phyloP scores from a whole-genome alignment of 768 basidiomycete species.

The Boletus subcaerulescens region DNA sequence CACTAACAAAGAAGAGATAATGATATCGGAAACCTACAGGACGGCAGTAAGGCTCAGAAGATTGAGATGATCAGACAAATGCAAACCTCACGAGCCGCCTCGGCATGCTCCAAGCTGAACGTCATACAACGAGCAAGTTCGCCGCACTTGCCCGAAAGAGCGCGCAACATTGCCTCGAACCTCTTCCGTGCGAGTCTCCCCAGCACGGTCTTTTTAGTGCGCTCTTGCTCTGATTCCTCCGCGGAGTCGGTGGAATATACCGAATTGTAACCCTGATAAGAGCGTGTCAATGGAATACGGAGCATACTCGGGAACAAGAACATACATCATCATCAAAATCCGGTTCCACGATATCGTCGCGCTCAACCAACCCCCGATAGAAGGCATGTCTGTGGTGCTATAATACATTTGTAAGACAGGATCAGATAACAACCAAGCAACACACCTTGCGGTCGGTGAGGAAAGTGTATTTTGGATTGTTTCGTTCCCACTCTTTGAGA shows the following conservation, averaged over 20 bases:
- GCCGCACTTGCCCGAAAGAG: constrained; percentile 79
- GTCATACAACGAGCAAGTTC: constrained; percentile 95
- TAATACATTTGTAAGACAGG: constrained; percentile 1
- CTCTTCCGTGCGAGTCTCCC: constrained; percentile 77
- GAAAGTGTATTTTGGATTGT: constrained; percentile 83
- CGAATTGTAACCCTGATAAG: constrained; percentile 74
- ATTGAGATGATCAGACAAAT: background rate
- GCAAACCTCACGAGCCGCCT: constrained; percentile 87
- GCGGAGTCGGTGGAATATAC: constrained; percentile 91
- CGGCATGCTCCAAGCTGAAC: constrained; percentile 95
- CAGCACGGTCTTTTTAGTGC: constrained; percentile 68
- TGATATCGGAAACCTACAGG: constrained; percentile 80
- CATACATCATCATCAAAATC: constrained; percentile 81
- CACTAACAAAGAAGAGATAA: constrained; percentile 83
- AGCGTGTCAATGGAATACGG: constrained; percentile 7
- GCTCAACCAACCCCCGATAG: constrained; percentile 67
- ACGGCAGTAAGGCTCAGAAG: constrained; percentile 1
- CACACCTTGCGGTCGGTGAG: constrained; percentile 55
- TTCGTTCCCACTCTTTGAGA: constrained; percentile 70
- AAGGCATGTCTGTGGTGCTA: constrained; percentile 72
- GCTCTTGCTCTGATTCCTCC: constrained; percentile 90
- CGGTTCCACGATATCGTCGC: constrained; percentile 49
- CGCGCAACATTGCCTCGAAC: constrained; percentile 89
- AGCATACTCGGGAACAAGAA: constrained; percentile 3
- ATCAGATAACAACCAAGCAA: background rate